Conservation (phyloP, 2,329 filamentous ascomycete species). For the Pyrenophora graminea region DNA sequence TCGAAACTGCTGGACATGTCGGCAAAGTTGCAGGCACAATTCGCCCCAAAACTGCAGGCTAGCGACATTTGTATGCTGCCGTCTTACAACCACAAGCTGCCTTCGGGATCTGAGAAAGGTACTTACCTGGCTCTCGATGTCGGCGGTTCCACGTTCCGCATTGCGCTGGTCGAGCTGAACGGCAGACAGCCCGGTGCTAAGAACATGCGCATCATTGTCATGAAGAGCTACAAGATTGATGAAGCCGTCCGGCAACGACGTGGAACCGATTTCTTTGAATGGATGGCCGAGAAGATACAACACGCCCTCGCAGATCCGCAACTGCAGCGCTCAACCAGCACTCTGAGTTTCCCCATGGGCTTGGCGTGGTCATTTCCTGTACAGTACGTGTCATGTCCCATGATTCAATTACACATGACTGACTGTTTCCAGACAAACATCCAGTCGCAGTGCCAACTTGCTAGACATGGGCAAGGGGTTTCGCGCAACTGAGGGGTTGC, state of each 20-base stretch:
- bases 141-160: constrained; percentile 68
- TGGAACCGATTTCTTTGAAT: constrained; percentile 66
- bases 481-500: constrained; percentile 61
- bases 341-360: constrained; percentile 59
- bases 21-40: constrained; percentile 54
- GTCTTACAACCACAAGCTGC: constrained; percentile 66
- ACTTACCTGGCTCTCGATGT: constrained; percentile 67
- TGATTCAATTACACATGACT: constrained; percentile 6
- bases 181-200: constrained; percentile 52
- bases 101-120: constrained; percentile 62
- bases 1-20: constrained; percentile 52
- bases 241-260: constrained; percentile 59
- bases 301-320: constrained; percentile 53
- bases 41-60: constrained; percentile 57
- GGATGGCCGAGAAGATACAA: constrained; percentile 66
- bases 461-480: constrained; percentile 70
- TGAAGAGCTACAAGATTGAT: constrained; percentile 61
- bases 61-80: constrained; percentile 68
- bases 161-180: constrained; percentile 62
- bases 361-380: constrained; percentile 70
- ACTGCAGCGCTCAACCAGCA: constrained; percentile 44
- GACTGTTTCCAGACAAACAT: constrained; percentile 56
- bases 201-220: constrained; percentile 59
- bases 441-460: constrained; percentile 60
- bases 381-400: constrained; percentile 47